Percentiles rank a stretch among this genome's conserved stretches.
phyloP scores from a whole-genome alignment of 192 early-diverging fungal genomes.

The Blastocladiella britannica region DNA sequence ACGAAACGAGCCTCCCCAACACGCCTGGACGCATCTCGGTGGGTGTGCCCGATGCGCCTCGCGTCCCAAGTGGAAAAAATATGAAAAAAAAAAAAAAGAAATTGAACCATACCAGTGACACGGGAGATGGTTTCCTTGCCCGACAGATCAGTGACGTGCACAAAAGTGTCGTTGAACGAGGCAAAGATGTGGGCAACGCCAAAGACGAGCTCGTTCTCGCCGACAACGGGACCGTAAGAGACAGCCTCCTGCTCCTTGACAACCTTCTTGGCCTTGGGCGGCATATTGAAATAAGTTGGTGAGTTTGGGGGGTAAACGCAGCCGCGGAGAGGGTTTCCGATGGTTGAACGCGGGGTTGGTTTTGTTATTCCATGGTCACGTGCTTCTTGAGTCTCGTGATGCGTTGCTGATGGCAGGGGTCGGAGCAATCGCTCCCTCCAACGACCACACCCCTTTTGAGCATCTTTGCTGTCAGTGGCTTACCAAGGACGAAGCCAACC shows the following conservation, averaged over 20 bases:
- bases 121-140: slow-evolving; percentile 97
- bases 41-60: slow-evolving; percentile 3
- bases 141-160: slow-evolving; percentile 99
- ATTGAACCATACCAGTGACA: slow-evolving; percentile 70
- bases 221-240: slow-evolving; percentile 89
- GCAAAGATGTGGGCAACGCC: slow-evolving; percentile 99
- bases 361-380: too few species aligned
- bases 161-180: slow-evolving; percentile 99
- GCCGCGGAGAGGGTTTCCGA: too few species aligned
- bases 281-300: too few species aligned
- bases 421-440: too few species aligned
- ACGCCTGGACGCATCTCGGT: neutral
- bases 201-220: slow-evolving; percentile 94
- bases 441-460: too few species aligned
- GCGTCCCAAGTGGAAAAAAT: neutral
- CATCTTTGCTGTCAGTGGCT: too few species aligned
- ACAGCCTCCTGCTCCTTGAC: slow-evolving; percentile 71
- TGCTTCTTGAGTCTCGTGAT: too few species aligned
- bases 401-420: too few species aligned
- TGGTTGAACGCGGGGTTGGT: too few species aligned
- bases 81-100: neutral
- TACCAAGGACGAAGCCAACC: too few species aligned
- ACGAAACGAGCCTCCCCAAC: too few species aligned
- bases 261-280: slow-evolving; percentile 55
- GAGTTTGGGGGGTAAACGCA: too few species aligned